Conservation (phyloP, 352 stramenopile genomes). For the Globisporangium iwayamae region DNA sequence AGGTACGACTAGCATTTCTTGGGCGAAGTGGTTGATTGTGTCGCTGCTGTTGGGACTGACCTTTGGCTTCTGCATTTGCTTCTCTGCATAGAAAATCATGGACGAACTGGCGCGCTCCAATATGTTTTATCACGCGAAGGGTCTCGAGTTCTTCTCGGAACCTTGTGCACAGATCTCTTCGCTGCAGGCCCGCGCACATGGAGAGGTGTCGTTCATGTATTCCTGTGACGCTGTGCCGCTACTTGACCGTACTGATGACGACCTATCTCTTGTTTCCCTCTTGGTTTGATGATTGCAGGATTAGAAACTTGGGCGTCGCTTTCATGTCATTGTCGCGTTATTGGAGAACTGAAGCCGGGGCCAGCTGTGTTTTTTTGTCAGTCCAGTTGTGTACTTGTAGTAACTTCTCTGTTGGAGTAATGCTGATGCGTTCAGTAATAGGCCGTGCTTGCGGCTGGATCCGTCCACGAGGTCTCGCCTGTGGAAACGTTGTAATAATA, state of each 20-base stretch:
- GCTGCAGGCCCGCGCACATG: slow-evolving; percentile 20
- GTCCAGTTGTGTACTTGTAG: not conserved
- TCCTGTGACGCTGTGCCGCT: not conserved
- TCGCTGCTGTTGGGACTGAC: too few relatives aligned
- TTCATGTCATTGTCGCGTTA: not conserved
- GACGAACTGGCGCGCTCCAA: slow-evolving; percentile 69
- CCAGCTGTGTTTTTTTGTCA: not conserved
- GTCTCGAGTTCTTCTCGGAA: slow-evolving; percentile 58
- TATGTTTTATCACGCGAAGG: slow-evolving; percentile 74
- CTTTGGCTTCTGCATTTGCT: not conserved
- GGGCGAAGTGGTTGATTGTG: too few relatives aligned
- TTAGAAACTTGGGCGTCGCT: not conserved
- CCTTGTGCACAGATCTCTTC: slow-evolving; percentile 48
- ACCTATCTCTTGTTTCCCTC: not conserved
- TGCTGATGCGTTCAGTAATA: not conserved
- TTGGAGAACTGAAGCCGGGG: not conserved
- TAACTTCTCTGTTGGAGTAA: not conserved
- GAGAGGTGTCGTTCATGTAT: not conserved
- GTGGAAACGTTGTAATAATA: slow-evolving; percentile 45
- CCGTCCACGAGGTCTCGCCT: slow-evolving; percentile 35
- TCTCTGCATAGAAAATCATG: slow-evolving; percentile 53
- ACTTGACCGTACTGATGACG: not conserved
- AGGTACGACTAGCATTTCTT: slow-evolving; percentile 29
- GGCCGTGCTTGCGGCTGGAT: not conserved
- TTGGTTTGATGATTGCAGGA: not conserved